Evolutionary conservation across 257 asterid species (phyloP).

Genomic region (Thymus mandschuricus): DNA sequence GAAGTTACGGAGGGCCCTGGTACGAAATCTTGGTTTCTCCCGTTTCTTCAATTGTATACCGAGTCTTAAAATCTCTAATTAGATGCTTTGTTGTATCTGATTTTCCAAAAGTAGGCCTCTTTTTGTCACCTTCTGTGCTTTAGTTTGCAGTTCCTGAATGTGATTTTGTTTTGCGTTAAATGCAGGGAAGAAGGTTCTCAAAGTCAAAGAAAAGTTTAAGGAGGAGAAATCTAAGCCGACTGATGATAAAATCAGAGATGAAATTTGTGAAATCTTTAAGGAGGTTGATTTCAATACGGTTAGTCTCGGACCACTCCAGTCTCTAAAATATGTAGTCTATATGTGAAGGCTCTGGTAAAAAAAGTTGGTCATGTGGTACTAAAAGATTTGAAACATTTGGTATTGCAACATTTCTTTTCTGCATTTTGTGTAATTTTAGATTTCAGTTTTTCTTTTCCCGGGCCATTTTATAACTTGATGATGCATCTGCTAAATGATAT

Average conservation of each 20-base stretch:
- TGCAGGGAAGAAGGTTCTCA: conserved; percentile 54
- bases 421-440: conserved; percentile 1
- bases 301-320: conserved; percentile 28
- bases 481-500: conserved; percentile 18
- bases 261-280: conserved; percentile 55
- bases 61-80: not conserved
- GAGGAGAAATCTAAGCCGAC: conserved; percentile 51
- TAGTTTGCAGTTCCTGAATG: conserved; percentile 9
- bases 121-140: not conserved
- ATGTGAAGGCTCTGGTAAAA: not conserved
- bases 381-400: conserved; percentile 11
- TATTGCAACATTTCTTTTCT: not conserved
- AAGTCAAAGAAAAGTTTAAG: conserved; percentile 48
- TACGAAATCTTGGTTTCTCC: conserved; percentile 36
- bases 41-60: not conserved
- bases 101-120: conserved; percentile 3
- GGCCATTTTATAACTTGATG: not conserved
- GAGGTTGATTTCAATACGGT: conserved; percentile 73
- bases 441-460: not conserved
- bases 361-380: not conserved
- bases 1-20: conserved; percentile 63
- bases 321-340: not conserved
- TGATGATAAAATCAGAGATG: conserved; percentile 49
- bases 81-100: conserved; percentile 10
- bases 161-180: conserved; percentile 24